Evolutionary conservation across 805 yeast genomes (phyloP).

Genomic region (Blastobotrys terrestris): DNA sequence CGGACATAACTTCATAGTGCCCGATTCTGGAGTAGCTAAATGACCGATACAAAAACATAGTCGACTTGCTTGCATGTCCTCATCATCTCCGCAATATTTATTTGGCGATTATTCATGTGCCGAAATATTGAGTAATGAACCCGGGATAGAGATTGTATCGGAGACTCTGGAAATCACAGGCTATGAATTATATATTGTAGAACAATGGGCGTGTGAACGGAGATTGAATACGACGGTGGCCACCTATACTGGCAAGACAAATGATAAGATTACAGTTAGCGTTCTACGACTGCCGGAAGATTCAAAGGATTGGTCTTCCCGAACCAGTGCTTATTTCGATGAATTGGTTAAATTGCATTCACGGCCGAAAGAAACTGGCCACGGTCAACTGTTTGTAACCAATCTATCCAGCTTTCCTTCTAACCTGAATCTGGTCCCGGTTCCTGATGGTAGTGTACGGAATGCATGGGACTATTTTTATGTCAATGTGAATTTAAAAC

Average conservation of each 20-base stretch:
- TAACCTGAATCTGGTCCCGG: slow-evolving; percentile 60
- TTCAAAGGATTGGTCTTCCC: slow-evolving; percentile 42
- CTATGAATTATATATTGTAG: slow-evolving; percentile 85
- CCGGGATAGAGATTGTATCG: slow-evolving; percentile 27
- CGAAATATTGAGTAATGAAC: slow-evolving; percentile 20
- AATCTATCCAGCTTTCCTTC: slow-evolving; percentile 79
- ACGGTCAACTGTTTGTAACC: slow-evolving; percentile 68
- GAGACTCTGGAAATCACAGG: slow-evolving; percentile 54
- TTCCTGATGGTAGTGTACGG: slow-evolving; percentile 38
- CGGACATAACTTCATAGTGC: no score
- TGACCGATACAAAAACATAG: no score
- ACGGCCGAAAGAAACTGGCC: slow-evolving; percentile 55
- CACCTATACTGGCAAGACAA: slow-evolving; percentile 76
- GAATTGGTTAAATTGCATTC: slow-evolving; percentile 63
- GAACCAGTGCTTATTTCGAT: slow-evolving; percentile 53
- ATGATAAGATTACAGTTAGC: slow-evolving; percentile 56
- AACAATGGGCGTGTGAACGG: slow-evolving; percentile 86
- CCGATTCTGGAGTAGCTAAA: no score
- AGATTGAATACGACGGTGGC: slow-evolving; percentile 62
- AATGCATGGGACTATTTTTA: slow-evolving; percentile 52
- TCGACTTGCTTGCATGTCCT: not conserved
- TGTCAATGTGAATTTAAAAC: slow-evolving; percentile 69
- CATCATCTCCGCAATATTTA: slow-evolving; percentile 21
- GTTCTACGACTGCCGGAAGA: slow-evolving; percentile 49
- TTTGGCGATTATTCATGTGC: slow-evolving; percentile 28